Evolutionary conservation across 768 basidiomycete genomes (phyloP).

Genomic region (Erythrobasidium yunnanense): DNA sequence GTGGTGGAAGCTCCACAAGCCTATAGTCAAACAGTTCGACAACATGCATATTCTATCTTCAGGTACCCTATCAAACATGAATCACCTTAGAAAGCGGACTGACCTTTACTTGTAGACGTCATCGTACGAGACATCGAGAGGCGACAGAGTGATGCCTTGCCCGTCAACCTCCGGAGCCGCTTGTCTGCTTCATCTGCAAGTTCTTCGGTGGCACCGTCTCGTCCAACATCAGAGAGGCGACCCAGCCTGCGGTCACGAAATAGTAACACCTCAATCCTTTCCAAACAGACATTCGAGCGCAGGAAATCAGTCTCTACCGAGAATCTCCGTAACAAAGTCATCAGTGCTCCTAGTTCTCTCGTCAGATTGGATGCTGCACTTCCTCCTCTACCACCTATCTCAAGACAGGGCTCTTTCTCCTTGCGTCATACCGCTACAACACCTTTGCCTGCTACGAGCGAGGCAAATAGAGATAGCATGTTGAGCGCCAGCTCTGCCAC

Average conservation of each 20-base stretch:
- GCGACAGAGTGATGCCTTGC: conserved; percentile 4
- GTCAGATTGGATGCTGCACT: no score
- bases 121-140: conserved; percentile 7
- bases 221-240: neutral
- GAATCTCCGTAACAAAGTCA: no score
- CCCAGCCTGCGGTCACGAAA: no score
- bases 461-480: neutral
- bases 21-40: conserved; percentile 7
- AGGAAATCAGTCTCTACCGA: no score
- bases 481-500: neutral
- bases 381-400: no score
- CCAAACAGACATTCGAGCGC: no score
- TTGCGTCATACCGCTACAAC: no score
- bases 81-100: neutral
- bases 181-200: neutral
- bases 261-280: no score
- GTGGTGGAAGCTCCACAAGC: conserved; percentile 7
- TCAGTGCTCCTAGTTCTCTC: no score
- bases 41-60: neutral
- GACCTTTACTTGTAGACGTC: neutral
- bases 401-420: no score
- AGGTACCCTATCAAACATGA: neutral
- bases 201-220: no score
- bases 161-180: conserved; percentile 1
- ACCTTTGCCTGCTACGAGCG: neutral